Percentiles rank a stretch among this genome's conserved stretches.
These are phyloP conservation scores for Leavenworthia alabamica DNA, from an alignment of 345 rosid species.

Conservation along the genomic window DNA sequence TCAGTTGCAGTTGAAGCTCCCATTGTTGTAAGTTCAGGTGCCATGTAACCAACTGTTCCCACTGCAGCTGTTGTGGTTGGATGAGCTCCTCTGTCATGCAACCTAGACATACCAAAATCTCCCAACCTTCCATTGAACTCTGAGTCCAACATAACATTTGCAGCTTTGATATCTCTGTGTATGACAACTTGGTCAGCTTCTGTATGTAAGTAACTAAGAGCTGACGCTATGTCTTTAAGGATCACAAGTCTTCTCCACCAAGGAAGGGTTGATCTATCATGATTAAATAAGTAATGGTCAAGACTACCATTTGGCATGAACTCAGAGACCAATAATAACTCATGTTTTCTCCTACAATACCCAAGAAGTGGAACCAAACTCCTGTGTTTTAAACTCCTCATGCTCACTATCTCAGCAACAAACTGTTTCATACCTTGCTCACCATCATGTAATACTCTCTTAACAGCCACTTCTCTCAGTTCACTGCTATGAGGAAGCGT, in stretches of 20 bases:
- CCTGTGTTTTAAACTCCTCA: constrained; percentile 43
- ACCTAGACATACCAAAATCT: constrained; percentile 83
- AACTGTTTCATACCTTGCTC: constrained; percentile 48
- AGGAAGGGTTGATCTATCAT: constrained; percentile 14
- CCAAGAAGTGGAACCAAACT: constrained; percentile 49
- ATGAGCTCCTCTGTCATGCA: constrained; percentile 65
- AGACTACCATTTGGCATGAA: constrained; percentile 56
- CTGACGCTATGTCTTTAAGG: constrained; percentile 34
- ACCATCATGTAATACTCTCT: constrained; percentile 43
- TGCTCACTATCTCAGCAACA: constrained; percentile 37
- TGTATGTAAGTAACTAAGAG: constrained; percentile 45
- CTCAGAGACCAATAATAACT: constrained; percentile 35
- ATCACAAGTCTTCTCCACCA: constrained; percentile 40
- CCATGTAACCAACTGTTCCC: constrained; percentile 63
- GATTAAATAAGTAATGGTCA: constrained; percentile 34
- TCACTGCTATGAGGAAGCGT: constrained; percentile 27
- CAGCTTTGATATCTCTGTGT: constrained; percentile 52
- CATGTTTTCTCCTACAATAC: constrained; percentile 41
- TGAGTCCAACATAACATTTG: constrained; percentile 42
- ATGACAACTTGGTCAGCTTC: constrained; percentile 47
- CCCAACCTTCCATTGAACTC: constrained; percentile 74
- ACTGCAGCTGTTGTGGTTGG: constrained; percentile 67
- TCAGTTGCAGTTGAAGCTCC: constrained; percentile 39
- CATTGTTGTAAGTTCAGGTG: constrained; percentile 40
- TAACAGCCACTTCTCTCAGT: constrained; percentile 43